Base-by-base conservation (phyloP, 768 basidiomycete genomes). In the Suillus paluster region DNA sequence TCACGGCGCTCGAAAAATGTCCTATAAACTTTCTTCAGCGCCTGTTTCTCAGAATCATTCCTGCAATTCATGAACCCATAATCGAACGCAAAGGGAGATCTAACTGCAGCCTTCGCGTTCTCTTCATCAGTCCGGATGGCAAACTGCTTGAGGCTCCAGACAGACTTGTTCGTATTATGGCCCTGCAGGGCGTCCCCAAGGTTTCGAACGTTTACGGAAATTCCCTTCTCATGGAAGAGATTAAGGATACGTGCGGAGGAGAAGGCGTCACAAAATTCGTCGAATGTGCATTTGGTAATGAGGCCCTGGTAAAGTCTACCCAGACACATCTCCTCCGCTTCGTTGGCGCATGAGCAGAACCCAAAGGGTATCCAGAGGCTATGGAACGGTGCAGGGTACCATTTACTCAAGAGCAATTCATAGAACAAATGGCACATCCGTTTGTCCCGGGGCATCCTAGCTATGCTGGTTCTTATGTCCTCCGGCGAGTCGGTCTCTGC, bases 1-100 rank as follows among this genome's bases (percentile, higher is more conserved):
- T 66, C 33, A 3, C 53, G 56, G 19, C 64, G 65, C 48, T 60
- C 61, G 59, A 81, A 78, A 45, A 77, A 67, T n/a, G 57, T 57
- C 39, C 61, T 72, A 70, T 81, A 80, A 6, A 74, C 49, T 3
- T 66, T 70, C 48, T 71, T 74, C 57, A 81, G 65, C 33, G 68
- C 62, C 34, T 65, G 50, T 12, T 17, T 33, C 53, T 67, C 66
- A 4, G 55, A 30, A 3, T 19, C 27, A 23, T 59, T 46, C 27
- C 44, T 60, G 34, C 66, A 67, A 19, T 67, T 67, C 41, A 63
- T 41, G 38, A 67, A 67, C 9, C 66, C 65, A 45, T 67, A 67
- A 44, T 67, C 66, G 17, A 48, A 39, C n/a, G 15, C 21, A 4
- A 63, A 27, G 5, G 66, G 6, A 14, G 23, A 53, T 9, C 9